Percentiles rank a stretch among this genome's conserved stretches.
phyloP scores from a whole-genome alignment of 1,284 basidiomycete genomes.

The Athelia sp. region DNA sequence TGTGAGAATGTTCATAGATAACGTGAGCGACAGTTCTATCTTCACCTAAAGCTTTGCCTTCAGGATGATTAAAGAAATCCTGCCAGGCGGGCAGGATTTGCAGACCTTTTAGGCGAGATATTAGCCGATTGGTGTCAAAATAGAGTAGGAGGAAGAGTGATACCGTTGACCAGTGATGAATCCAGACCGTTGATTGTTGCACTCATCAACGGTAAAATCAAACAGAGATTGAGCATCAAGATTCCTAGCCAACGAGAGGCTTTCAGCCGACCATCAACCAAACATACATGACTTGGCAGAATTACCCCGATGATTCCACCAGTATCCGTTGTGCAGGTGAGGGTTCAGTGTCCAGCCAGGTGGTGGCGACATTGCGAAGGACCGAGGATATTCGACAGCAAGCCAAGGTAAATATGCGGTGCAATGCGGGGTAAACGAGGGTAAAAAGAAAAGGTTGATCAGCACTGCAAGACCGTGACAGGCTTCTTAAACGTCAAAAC shows the following conservation, averaged over 20 bases:
- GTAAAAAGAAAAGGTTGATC: too few species aligned
- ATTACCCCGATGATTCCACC: not conserved
- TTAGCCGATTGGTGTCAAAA: not conserved
- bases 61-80: conserved; percentile 44
- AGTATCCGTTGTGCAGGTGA: not conserved
- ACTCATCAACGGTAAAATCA: conserved; percentile 55
- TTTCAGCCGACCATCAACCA: not conserved
- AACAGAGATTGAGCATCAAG: conserved; percentile 51
- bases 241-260: conserved; percentile 38
- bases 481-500: too few species aligned
- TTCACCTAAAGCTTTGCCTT: conserved; percentile 47
- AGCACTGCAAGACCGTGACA: too few species aligned
- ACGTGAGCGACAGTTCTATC: conserved; percentile 1
- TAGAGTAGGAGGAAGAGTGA: conserved; percentile 4
- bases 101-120: conserved; percentile 36
- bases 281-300: not conserved
- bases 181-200: conserved; percentile 59
- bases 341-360: not conserved
- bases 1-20: not conserved
- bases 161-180: conserved; percentile 62
- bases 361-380: not conserved
- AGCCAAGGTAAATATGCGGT: too few species aligned
- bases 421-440: too few species aligned
- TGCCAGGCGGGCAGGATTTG: conserved; percentile 64
- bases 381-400: not conserved